phyloP scores from a whole-genome alignment of 2,329 filamentous ascomycete species.

The Zymoseptoria tritici region DNA sequence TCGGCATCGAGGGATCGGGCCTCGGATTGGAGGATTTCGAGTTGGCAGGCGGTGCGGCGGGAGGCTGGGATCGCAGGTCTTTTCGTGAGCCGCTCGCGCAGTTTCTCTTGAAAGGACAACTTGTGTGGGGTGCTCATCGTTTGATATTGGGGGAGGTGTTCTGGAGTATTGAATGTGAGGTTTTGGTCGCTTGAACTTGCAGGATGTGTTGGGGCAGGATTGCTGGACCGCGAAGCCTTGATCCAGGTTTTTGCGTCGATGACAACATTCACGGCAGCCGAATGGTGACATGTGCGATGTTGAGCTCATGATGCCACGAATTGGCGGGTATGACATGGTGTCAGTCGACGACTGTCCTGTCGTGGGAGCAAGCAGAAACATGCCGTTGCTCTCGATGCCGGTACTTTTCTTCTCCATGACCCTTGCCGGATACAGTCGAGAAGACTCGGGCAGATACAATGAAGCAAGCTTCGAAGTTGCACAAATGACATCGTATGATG shows the following conservation, averaged over 20 bases:
- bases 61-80: not conserved
- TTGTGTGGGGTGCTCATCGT: not conserved
- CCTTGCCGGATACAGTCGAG: no score
- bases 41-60: not conserved
- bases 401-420: no score
- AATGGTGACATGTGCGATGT: not conserved
- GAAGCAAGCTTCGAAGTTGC: no score
- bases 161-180: not conserved
- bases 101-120: not conserved
- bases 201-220: not conserved
- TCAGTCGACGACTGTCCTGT: not conserved
- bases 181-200: not conserved
- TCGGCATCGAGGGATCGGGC: slow-evolving; percentile 3
- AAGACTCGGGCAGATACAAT: no score
- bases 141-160: not conserved
- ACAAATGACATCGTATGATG: not conserved
- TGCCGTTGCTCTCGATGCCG: no score
- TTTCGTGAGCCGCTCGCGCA: not conserved
- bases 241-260: not conserved
- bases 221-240: not conserved
- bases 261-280: not conserved
- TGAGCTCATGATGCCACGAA: not conserved
- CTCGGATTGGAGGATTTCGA: slow-evolving; percentile 6
- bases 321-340: not conserved
- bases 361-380: no score